Percentiles rank a stretch among this genome's conserved stretches.
Conservation (phyloP, 1,284 basidiomycete genomes). For the Trametes versicolor region DNA sequence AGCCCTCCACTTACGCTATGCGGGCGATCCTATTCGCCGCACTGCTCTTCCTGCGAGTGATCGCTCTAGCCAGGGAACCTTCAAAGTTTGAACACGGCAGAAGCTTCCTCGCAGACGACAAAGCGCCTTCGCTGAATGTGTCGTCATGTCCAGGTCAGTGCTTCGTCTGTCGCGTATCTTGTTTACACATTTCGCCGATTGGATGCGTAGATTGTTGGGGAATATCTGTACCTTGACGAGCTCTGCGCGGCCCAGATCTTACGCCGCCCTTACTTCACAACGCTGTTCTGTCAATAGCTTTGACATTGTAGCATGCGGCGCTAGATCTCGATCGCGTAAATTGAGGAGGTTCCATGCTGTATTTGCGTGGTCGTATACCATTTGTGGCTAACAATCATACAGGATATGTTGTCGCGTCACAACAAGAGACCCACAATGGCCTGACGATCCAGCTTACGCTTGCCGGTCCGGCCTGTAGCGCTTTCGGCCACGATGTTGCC, state of each 20-base stretch:
- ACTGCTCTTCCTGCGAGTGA: slow-evolving; percentile 20
- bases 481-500: slow-evolving; percentile 74
- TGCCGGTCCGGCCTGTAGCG: slow-evolving; percentile 71
- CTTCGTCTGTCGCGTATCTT: slow-evolving; percentile 11
- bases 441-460: slow-evolving; percentile 66
- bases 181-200: slow-evolving; percentile 18
- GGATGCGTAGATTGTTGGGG: slow-evolving; percentile 9
- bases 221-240: not conserved
- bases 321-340: not conserved
- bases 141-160: slow-evolving; percentile 35
- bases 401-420: slow-evolving; percentile 63
- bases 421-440: slow-evolving; percentile 58
- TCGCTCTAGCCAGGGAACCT: slow-evolving; percentile 23
- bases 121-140: slow-evolving; percentile 27
- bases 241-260: not conserved
- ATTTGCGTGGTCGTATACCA: not conserved
- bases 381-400: not conserved
- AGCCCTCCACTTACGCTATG: slow-evolving; percentile 18
- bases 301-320: not conserved
- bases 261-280: not conserved
- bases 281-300: not conserved
- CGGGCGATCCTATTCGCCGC: slow-evolving; percentile 24
- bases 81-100: slow-evolving; percentile 22
- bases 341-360: not conserved
- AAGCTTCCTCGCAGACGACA: slow-evolving; percentile 19